Conservation (phyloP, 148 eudicot species). For the Bassia scoparia region DNA sequence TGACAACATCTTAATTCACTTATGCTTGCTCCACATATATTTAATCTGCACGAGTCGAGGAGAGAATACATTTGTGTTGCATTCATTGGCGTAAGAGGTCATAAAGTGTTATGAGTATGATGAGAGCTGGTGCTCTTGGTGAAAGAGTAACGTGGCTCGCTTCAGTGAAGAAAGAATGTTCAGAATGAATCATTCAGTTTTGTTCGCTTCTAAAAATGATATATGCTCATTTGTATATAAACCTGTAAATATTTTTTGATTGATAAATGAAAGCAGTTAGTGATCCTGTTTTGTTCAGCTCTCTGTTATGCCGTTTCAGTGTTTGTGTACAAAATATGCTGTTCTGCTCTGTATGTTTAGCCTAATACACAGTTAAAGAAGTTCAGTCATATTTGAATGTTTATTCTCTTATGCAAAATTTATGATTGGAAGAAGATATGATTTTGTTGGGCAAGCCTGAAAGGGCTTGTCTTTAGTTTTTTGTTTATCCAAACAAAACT, state of each 20-base stretch:
- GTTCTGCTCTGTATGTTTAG: too few species aligned
- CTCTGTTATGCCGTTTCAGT: not conserved
- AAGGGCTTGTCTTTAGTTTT: too few species aligned
- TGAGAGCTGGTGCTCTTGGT: not conserved
- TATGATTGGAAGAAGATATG: too few species aligned
- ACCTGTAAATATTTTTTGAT: not conserved
- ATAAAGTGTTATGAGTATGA: too few species aligned
- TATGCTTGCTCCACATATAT: too few species aligned
- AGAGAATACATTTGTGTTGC: not conserved
- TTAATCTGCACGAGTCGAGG: not conserved
- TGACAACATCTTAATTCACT: too few species aligned
- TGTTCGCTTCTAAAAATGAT: not conserved
- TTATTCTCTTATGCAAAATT: too few species aligned
- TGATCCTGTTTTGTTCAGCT: not conserved
- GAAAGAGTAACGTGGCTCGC: not conserved
- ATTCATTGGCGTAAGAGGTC: not conserved
- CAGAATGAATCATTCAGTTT: not conserved
- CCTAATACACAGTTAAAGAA: too few species aligned
- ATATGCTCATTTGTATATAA: not conserved
- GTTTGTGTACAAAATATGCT: too few species aligned
- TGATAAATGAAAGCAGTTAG: not conserved
- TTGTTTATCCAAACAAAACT: too few species aligned
- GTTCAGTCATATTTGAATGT: too few species aligned
- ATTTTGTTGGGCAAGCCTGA: too few species aligned
- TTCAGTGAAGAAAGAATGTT: not conserved